These are phyloP conservation scores for Tetrapisispora pingtungensis DNA, from an alignment of 805 yeast genomes.

Conservation along the genomic window DNA sequence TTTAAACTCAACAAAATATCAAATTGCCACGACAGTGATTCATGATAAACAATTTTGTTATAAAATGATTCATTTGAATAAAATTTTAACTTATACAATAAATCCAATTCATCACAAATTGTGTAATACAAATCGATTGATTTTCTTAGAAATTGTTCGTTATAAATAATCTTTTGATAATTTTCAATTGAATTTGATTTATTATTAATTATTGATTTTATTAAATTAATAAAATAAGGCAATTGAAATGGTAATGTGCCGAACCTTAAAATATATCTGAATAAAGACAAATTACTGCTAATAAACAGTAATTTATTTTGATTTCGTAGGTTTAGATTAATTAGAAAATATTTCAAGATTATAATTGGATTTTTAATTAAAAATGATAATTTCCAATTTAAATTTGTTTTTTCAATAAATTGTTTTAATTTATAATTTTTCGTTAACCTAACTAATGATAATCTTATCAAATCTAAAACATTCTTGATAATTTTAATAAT, in stretches of 20 bases:
- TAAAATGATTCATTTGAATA: conserved; percentile 20
- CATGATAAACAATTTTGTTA: conserved; percentile 42
- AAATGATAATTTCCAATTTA: background rate
- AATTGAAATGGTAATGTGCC: conserved; percentile 60
- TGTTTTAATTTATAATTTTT: conserved; percentile 17
- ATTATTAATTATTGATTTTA: conserved; percentile 11
- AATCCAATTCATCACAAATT: conserved; percentile 50
- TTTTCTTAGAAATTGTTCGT: conserved; percentile 40
- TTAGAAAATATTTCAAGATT: conserved; percentile 8
- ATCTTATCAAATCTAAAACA: conserved; percentile 41
- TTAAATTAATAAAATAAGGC: conserved; percentile 29
- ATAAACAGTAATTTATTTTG: conserved; percentile 30
- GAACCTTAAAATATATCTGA: conserved; percentile 59
- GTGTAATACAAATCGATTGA: conserved; percentile 51
- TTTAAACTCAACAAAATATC: conserved; percentile 51
- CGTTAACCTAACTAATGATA: conserved; percentile 36
- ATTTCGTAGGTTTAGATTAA: conserved; percentile 7
- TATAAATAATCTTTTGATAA: conserved; percentile 30
- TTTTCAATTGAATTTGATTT: background rate
- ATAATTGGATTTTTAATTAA: conserved; percentile 12
- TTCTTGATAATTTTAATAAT: conserved; percentile 57
- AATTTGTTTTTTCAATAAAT: conserved; percentile 3
- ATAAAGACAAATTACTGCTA: conserved; percentile 39
- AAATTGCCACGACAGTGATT: conserved; percentile 58
- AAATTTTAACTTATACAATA: conserved; percentile 41